These are phyloP conservation scores for Piper betle DNA, from an alignment of 164 flowering plant species.

Conservation along the genomic window DNA sequence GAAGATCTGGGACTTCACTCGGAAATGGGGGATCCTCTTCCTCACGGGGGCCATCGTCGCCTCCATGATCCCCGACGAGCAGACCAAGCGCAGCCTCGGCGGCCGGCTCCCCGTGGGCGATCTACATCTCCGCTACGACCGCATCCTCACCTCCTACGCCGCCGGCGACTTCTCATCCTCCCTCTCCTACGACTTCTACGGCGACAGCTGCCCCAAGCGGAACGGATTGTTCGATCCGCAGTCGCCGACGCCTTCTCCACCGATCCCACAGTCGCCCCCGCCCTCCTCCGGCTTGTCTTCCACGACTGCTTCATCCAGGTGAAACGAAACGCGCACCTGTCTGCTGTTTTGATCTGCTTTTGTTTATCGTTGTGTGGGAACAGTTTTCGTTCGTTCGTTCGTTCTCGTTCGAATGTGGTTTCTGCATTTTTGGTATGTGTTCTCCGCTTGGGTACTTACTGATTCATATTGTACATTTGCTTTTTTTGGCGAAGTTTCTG, in stretches of 20 bases:
- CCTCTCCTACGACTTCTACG: too few species aligned
- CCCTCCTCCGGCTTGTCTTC: not conserved
- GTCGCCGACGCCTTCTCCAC: too few species aligned
- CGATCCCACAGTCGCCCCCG: too few species aligned
- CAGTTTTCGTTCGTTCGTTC: too few species aligned
- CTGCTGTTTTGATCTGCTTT: not conserved
- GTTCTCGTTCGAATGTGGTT: too few species aligned
- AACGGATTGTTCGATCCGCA: too few species aligned
- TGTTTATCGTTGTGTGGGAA: not conserved
- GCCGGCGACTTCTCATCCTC: too few species aligned
- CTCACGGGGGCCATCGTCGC: slow-evolving; percentile 4
- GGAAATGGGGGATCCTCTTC: slow-evolving; percentile 3
- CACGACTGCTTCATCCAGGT: not conserved
- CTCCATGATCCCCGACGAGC: slow-evolving; percentile 4
- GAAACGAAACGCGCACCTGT: not conserved
- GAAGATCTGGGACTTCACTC: slow-evolving; percentile 4
- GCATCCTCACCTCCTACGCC: not conserved
- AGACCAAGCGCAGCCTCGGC: slow-evolving; percentile 1
- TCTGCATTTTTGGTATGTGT: too few species aligned
- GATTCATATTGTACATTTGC: too few species aligned
- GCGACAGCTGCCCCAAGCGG: too few species aligned
- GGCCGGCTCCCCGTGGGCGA: not conserved
- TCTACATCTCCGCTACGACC: not conserved
- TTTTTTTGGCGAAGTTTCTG: too few species aligned
- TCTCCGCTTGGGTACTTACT: too few species aligned